Base-by-base conservation (phyloP, 495 filamentous ascomycete genomes). In the Ascodesmis nigricans region DNA sequence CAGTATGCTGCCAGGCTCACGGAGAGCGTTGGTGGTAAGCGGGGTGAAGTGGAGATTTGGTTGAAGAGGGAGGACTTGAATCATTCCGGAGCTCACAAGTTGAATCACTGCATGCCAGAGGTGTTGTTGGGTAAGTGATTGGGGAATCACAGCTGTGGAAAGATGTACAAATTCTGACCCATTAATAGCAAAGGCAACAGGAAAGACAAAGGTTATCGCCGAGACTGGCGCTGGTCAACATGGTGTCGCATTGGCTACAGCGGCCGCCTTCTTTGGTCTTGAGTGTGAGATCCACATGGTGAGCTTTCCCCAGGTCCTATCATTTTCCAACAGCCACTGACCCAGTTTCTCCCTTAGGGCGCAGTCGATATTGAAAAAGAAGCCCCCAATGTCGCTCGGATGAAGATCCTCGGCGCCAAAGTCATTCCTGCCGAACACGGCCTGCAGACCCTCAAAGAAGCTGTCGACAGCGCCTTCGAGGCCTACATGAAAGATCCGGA, bases 51-150 rank as follows among this genome's bases (percentile, higher is more conserved):
- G 10, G 41, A 46, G 33, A 45, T 46, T 33, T 46, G 42, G 15
- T 11, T 46, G 27, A 46, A 46, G 31, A 35, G 44, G 10, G 44
- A 46, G 24, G 44, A 46, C 26, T 23, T 46, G 20, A 46, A 47
- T 27, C 43, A 47, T 31, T 42, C 58, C 46, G 39, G 58, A 48
- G 31, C 58, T 49, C 59, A 62, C 56, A 46, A 45, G 24, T 25
- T 44, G 2, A 49, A 50, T n/a, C 37, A 40, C 21, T 38, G 36
- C n/a, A 36, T 32, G 52, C 42, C 43, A 18, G 11, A 17, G 7
- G 21, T 11, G 14, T 3, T 8, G 16, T 13, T 8, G 17, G 8
- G 9, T 21, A 9, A 19, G 28, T 44, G 15, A 44, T 15, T n/a
- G 0, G 26, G 23, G 10, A 22, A 6, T 4, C 6, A 18, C n/a